Base-by-base conservation (phyloP, 805 yeast species). In the Starmera caribaea region DNA sequence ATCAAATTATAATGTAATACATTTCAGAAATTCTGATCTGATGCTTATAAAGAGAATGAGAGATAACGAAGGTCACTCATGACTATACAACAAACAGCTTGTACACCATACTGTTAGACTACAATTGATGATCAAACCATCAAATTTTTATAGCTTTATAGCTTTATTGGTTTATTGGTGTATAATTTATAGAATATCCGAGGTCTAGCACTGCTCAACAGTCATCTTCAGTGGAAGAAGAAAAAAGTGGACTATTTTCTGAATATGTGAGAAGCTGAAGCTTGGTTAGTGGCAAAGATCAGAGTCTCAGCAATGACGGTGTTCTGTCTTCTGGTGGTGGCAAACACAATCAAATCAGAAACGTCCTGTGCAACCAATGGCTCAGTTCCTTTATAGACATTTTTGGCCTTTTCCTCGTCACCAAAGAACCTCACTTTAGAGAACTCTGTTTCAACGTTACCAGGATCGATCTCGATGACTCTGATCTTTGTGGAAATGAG, bases 211-310 rank as follows among this genome's bases (percentile, higher is more conserved):
- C 26, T 21, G 26, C 26, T 21, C 26, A 21, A 21, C 26, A 21
- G 26, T 21, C 24, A 21, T 21, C 24, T 21, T 21, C 24, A 5
- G 4, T 21, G n/a, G n/a, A 13, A 28, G 13, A 28, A 31, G 33
- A 31, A n/a, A n/a, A 9, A 15, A 31, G 14, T 32, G 15, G 17
- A 32, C 8, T 15, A 32, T 11, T 80, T 70, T 43, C 66, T 59
- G 64, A 78, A 64, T 31, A 80, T 56, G 53, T 80, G 85, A 51
- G 66, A 61, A 7, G 94, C 79, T 42, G 84, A 71, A 4, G 92
- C 96, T 66, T 88, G 97, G 65, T 83, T 79, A 35, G 79, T 73
- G 13, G 96, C 83, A 62, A 88, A 85, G 14, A 89, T 77, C 57
- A 88, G 69, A 9, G 87, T 73, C 55, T 88, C 95, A 6, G 82